Conservation (phyloP, 805 yeast genomes). For the Schwanniomyces sp. region DNA sequence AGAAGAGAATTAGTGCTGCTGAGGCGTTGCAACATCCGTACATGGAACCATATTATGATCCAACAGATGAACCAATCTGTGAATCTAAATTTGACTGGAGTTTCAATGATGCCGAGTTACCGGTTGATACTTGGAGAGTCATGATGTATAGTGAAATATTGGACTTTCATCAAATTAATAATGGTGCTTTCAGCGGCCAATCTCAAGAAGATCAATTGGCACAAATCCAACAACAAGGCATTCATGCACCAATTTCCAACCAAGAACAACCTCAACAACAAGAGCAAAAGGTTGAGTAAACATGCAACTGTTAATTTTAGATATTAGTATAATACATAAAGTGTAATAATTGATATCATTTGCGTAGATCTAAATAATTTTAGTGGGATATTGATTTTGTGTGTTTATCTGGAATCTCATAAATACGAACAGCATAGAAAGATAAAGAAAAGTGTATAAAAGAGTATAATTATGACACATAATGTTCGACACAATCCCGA, state of each 20-base stretch:
- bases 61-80: constrained; percentile 95
- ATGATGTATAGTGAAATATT: constrained; percentile 98
- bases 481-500: background rate
- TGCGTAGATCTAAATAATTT: background rate
- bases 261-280: constrained; percentile 3
- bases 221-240: constrained; percentile 26
- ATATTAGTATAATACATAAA: background rate
- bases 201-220: constrained; percentile 20
- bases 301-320: background rate
- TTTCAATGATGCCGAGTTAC: constrained; percentile 95
- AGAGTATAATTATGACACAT: background rate
- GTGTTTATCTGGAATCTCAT: background rate
- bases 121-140: constrained; percentile 97
- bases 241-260: constrained; percentile 20
- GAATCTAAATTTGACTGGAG: constrained; percentile 95
- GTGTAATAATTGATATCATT: background rate
- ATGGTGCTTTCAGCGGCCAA: constrained; percentile 8
- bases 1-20: constrained; percentile 89
- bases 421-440: background rate
- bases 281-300: constrained; percentile 13
- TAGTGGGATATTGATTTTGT: background rate
- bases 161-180: constrained; percentile 85
- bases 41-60: constrained; percentile 93
- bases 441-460: background rate
- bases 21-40: constrained; percentile 89